Evolutionary conservation across 78 protist genomes (phyloP).

Genomic region (Speleostelium caveatum): DNA sequence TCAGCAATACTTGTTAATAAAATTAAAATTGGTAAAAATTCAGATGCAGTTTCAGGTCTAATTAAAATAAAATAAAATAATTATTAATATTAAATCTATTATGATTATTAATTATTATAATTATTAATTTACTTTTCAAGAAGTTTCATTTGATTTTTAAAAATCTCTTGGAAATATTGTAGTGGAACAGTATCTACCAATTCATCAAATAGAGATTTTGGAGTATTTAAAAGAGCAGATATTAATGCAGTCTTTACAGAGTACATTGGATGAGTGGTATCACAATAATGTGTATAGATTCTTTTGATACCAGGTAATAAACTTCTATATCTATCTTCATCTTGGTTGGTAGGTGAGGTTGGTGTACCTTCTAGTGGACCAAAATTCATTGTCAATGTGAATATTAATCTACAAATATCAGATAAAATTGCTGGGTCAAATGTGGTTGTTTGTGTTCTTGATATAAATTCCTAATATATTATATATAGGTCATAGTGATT

Average conservation of each 20-base stretch:
- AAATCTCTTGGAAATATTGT: conserved; percentile 30
- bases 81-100: too few relatives aligned
- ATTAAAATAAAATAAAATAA: not conserved
- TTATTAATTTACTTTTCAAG: conserved; percentile 9
- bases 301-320: conserved; percentile 40
- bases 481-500: too few relatives aligned
- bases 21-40: conserved; percentile 60
- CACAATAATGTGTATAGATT: conserved; percentile 20
- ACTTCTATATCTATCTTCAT: conserved; percentile 15
- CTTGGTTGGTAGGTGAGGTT: conserved; percentile 9
- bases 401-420: conserved; percentile 46
- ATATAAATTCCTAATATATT: too few relatives aligned
- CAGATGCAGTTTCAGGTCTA: conserved; percentile 37
- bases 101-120: not conserved
- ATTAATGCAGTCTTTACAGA: conserved; percentile 24
- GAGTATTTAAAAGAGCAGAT: conserved; percentile 58
- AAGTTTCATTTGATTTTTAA: conserved; percentile 23
- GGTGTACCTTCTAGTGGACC: conserved; percentile 61
- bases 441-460: not conserved
- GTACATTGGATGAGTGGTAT: conserved; percentile 16
- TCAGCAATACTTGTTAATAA: conserved; percentile 52
- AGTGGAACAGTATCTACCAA: conserved; percentile 27
- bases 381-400: conserved; percentile 55
- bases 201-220: conserved; percentile 47
- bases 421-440: conserved; percentile 10